Percentiles rank a stretch among this genome's conserved stretches.
These are phyloP conservation scores for Lichtheimia corymbifera DNA, from an alignment of 371 early-diverging fungal genomes.

Conservation along the genomic window DNA sequence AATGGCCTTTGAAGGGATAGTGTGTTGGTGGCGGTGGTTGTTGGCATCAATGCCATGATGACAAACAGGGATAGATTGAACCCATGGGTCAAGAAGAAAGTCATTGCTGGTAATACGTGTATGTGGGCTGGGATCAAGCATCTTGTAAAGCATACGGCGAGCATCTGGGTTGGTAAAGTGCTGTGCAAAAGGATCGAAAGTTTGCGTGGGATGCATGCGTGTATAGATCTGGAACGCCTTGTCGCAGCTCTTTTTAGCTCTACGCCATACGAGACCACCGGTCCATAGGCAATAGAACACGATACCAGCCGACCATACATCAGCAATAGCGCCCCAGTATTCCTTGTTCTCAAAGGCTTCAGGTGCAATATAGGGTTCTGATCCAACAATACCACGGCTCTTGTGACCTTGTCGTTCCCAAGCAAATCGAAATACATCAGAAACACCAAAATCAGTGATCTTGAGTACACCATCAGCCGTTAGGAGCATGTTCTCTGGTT, in stretches of 20 bases:
- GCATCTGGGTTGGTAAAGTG: conserved; percentile 29
- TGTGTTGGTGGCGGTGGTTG: conserved; percentile 17
- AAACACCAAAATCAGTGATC: conserved; percentile 97
- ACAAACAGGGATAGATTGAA: conserved; percentile 60
- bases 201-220: conserved; percentile 47
- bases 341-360: conserved; percentile 73
- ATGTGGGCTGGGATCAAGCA: conserved; percentile 48
- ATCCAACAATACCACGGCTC: conserved; percentile 84
- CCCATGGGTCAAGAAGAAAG: conserved; percentile 69
- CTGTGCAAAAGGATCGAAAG: conserved; percentile 57
- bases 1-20: conserved; percentile 1
- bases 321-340: conserved; percentile 78
- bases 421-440: conserved; percentile 86
- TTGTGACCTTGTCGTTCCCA: conserved; percentile 74
- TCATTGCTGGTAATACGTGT: conserved; percentile 60
- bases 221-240: conserved; percentile 57
- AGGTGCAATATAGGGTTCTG: conserved; percentile 92
- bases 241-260: conserved; percentile 66
- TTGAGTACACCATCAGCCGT: conserved; percentile 82
- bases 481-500: conserved; percentile 91
- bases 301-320: conserved; percentile 86
- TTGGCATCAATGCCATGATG: conserved; percentile 24
- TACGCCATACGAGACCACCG: conserved; percentile 67
- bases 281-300: conserved; percentile 75
- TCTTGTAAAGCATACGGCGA: conserved; percentile 53